Conservation (phyloP, 148 eudicot genomes). For the Vaccinium vitisidaea region DNA sequence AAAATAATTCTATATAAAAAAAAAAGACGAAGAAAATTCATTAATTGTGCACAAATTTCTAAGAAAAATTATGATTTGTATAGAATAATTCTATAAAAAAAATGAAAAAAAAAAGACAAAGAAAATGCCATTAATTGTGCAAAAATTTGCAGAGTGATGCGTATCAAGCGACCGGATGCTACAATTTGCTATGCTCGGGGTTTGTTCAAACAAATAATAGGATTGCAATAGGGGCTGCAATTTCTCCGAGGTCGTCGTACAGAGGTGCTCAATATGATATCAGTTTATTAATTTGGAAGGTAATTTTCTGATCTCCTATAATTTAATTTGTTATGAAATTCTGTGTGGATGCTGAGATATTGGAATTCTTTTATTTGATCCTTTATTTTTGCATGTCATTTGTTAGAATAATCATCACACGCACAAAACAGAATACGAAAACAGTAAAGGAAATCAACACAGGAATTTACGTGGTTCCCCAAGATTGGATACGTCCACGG, state of each 20-base stretch:
- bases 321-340: neutral
- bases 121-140: neutral
- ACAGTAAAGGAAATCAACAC: too few relatives aligned
- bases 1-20: neutral
- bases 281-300: constrained; percentile 88
- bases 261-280: constrained; percentile 81
- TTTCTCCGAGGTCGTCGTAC: constrained; percentile 76
- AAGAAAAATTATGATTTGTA: too few relatives aligned
- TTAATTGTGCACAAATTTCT: neutral
- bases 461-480: too few relatives aligned
- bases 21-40: neutral
- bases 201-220: constrained; percentile 33
- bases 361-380: neutral
- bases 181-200: constrained; percentile 40
- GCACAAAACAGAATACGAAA: too few relatives aligned
- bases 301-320: constrained; percentile 11
- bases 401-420: too few relatives aligned
- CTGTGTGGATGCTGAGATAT: neutral
- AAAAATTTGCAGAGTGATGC: constrained; percentile 25
- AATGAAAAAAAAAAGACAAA: too few relatives aligned
- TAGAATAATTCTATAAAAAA: neutral
- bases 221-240: constrained; percentile 51
- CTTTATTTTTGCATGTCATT: neutral
- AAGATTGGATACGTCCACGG: too few relatives aligned
- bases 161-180: constrained; percentile 38